phyloP scores from a whole-genome alignment of 306 rosid species.

The Notholithocarpus densiflorus region DNA sequence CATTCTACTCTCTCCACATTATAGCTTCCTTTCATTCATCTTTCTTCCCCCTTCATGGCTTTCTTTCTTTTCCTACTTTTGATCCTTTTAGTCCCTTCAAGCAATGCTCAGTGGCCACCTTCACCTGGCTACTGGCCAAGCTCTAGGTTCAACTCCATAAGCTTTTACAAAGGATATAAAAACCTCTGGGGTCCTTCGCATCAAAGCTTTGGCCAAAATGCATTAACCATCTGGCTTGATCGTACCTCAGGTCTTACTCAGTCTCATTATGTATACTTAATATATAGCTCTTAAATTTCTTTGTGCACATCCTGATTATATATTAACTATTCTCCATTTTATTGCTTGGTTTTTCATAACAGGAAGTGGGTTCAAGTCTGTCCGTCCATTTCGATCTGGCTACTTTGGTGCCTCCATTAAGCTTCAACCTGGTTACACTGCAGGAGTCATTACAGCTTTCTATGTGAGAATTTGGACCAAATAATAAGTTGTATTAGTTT shows the following conservation, averaged over 20 bases:
- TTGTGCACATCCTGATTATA: not conserved
- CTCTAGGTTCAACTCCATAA: conserved; percentile 57
- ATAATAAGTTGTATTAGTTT: not conserved
- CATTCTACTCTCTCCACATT: conserved; percentile 28
- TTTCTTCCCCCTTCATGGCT: conserved; percentile 41
- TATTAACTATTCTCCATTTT: not conserved
- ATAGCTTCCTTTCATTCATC: conserved; percentile 1
- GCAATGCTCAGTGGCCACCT: conserved; percentile 74
- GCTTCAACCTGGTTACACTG: conserved; percentile 94
- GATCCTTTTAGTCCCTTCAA: conserved; percentile 36
- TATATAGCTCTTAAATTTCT: not conserved
- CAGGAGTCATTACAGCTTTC: conserved; percentile 95
- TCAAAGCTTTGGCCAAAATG: conserved; percentile 54
- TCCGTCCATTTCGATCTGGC: conserved; percentile 84
- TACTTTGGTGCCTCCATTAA: conserved; percentile 86
- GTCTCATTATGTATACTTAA: not conserved
- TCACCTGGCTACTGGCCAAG: conserved; percentile 97
- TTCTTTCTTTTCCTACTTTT: conserved; percentile 37
- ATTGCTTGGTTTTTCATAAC: conserved; percentile 11
- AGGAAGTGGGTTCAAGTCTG: conserved; percentile 97
- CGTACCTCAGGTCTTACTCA: conserved; percentile 53
- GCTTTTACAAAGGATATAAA: conserved; percentile 58
- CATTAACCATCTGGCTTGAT: conserved; percentile 88
- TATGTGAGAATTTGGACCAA: conserved; percentile 50
- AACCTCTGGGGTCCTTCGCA: conserved; percentile 95